Evolutionary conservation across 2,329 filamentous ascomycete genomes (phyloP).

Genomic region (Epicoccum sorghinum): DNA sequence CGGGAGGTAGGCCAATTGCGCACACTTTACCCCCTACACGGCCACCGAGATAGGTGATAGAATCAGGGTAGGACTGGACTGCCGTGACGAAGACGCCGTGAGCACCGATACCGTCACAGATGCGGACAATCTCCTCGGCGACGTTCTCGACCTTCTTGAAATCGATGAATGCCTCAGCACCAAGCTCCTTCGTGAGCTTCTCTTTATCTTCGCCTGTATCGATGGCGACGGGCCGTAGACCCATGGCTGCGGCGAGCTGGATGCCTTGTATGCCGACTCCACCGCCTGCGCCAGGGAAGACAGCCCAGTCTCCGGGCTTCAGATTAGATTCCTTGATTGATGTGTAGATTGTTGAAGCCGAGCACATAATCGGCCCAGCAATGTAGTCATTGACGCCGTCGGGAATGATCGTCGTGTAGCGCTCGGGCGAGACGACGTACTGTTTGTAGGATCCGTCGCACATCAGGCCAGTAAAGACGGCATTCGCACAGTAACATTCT

Average conservation of each 20-base stretch:
- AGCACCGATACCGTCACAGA: slow-evolving; percentile 46
- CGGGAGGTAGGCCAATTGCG: slow-evolving; percentile 50
- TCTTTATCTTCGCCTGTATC: slow-evolving; percentile 46
- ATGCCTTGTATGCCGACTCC: slow-evolving; percentile 65
- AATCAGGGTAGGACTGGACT: slow-evolving; percentile 39
- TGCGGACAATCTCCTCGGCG: slow-evolving; percentile 40
- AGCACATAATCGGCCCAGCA: slow-evolving; percentile 67
- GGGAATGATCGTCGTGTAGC: slow-evolving; percentile 61
- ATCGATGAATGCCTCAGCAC: slow-evolving; percentile 48
- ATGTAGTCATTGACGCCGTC: slow-evolving; percentile 61
- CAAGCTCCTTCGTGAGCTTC: slow-evolving; percentile 41
- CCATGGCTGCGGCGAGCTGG: slow-evolving; percentile 52
- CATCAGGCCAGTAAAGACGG: slow-evolving; percentile 41
- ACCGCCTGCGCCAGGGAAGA: slow-evolving; percentile 61
- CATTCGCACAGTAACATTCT: slow-evolving; percentile 57
- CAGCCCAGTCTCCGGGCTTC: slow-evolving; percentile 60
- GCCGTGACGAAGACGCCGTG: slow-evolving; percentile 50
- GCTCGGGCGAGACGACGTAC: slow-evolving; percentile 62
- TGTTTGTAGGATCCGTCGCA: slow-evolving; percentile 61
- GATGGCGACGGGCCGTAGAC: slow-evolving; percentile 44
- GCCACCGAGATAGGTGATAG: slow-evolving; percentile 47
- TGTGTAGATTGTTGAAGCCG: slow-evolving; percentile 64
- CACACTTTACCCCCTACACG: slow-evolving; percentile 62
- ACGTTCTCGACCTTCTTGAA: slow-evolving; percentile 44
- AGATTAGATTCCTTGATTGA: slow-evolving; percentile 60